Evolutionary conservation across 129 eudicot species (phyloP).

Genomic region (Artemisia tridentata): DNA sequence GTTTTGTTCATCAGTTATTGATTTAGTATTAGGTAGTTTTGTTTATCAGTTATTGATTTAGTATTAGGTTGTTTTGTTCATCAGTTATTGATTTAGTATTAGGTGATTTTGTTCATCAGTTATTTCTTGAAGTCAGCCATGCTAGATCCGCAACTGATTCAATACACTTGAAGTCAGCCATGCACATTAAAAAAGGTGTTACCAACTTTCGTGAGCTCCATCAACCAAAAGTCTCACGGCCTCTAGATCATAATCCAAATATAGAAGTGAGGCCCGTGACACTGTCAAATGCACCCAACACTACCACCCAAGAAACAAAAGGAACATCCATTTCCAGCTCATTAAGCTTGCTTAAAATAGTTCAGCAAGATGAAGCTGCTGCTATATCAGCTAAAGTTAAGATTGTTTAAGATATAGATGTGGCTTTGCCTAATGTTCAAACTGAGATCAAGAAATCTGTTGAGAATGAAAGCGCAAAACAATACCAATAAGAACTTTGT

Average conservation of each 20-base stretch:
- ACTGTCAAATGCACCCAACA: slow-evolving; percentile 24
- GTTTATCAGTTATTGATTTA: no score
- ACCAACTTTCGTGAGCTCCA: slow-evolving; percentile 33
- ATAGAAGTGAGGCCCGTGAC: slow-evolving; percentile 21
- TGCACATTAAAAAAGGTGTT: slow-evolving; percentile 56
- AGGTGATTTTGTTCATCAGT: no score
- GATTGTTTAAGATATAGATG: slow-evolving; percentile 13
- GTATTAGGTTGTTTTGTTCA: no score
- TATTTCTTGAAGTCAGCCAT: no score
- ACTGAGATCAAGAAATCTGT: slow-evolving; percentile 29
- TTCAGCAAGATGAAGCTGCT: slow-evolving; percentile 12
- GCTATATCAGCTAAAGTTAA: slow-evolving; percentile 18
- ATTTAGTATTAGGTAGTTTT: no score
- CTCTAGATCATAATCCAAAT: slow-evolving; percentile 37
- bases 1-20: no score
- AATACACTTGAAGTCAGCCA: slow-evolving; percentile 58
- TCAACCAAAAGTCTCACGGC: slow-evolving; percentile 38
- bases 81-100: no score
- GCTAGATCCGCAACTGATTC: no score
- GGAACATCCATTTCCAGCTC: slow-evolving; percentile 21
- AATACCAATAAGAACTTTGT: slow-evolving; percentile 11
- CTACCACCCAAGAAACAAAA: slow-evolving; percentile 23
- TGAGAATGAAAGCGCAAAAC: slow-evolving; percentile 21
- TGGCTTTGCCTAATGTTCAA: slow-evolving; percentile 15
- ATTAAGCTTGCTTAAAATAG: slow-evolving; percentile 22